Evolutionary conservation across 352 stramenopile genomes (phyloP).

Genomic region (Peronospora farinosa): DNA sequence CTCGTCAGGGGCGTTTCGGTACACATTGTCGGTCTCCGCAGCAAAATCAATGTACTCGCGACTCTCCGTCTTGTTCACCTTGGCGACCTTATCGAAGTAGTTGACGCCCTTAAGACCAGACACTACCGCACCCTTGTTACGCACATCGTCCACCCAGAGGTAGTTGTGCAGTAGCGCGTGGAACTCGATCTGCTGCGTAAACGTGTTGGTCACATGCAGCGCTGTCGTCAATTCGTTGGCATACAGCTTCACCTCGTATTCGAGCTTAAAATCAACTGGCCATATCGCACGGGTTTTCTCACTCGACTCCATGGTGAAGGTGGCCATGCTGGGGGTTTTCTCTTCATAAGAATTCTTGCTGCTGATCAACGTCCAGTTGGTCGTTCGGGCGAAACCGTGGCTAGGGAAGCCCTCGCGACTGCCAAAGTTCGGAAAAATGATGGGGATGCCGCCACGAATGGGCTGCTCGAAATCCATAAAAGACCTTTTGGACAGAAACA

Average conservation of each 20-base stretch:
- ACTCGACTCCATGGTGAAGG: constrained; percentile 32
- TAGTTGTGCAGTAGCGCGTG: constrained; percentile 94
- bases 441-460: constrained; percentile 85
- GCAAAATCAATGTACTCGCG: constrained; percentile 41
- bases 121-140: constrained; percentile 47
- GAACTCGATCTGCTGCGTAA: constrained; percentile 76
- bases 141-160: constrained; percentile 77
- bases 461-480: constrained; percentile 80
- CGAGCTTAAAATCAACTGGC: constrained; percentile 52
- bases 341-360: constrained; percentile 9
- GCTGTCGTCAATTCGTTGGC: constrained; percentile 56
- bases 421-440: constrained; percentile 91
- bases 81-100: constrained; percentile 85
- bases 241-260: constrained; percentile 68
- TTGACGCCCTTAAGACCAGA: constrained; percentile 78
- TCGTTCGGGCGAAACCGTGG: constrained; percentile 84
- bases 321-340: constrained; percentile 19
- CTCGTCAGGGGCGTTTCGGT: constrained; percentile 51
- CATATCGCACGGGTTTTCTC: constrained; percentile 31
- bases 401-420: constrained; percentile 41
- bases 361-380: constrained; percentile 33
- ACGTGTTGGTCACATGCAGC: constrained; percentile 85
- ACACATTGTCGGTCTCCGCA: constrained; percentile 82
- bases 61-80: constrained; percentile 51
- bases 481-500: constrained; percentile 83